Evolutionary conservation across 495 filamentous ascomycete genomes (phyloP).

Genomic region (Neurospora tetraspora): DNA sequence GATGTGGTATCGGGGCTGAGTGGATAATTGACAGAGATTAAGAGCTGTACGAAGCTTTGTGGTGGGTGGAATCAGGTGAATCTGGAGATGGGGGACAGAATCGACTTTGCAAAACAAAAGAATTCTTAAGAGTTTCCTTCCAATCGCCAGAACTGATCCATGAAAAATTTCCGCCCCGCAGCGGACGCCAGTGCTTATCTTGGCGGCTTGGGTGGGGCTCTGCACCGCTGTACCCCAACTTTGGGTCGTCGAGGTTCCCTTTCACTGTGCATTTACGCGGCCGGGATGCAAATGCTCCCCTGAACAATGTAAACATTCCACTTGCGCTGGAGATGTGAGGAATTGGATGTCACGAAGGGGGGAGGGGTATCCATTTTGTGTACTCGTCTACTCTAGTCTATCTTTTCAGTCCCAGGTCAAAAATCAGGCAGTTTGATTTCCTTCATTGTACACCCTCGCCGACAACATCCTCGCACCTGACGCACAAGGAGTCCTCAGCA

Average conservation of each 20-base stretch:
- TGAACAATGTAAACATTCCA: background rate
- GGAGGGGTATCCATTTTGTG: background rate
- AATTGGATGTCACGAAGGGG: background rate
- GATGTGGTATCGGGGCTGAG: background rate
- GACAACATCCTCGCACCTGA: slow-evolving; percentile 62
- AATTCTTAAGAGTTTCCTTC: background rate
- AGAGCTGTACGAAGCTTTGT: background rate
- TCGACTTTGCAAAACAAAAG: background rate
- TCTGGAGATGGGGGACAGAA: background rate
- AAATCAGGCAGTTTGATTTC: background rate
- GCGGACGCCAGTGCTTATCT: background rate
- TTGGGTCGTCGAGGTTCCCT: background rate
- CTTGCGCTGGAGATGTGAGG: background rate
- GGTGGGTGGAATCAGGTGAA: background rate
- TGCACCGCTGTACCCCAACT: background rate
- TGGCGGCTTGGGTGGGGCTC: background rate
- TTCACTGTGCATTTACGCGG: background rate
- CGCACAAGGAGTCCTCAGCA: slow-evolving; percentile 54
- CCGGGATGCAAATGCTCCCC: too few relatives aligned
- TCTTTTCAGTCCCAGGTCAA: background rate
- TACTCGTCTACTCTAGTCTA: background rate
- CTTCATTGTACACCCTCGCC: slow-evolving; percentile 7
- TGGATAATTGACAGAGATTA: background rate
- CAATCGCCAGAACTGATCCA: background rate
- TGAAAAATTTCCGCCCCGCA: background rate